Evolutionary conservation across 75 land plant genomes (phyloP), one percentile per base, ranked within the genome.

Genomic region (Larix kaempferi): DNA sequence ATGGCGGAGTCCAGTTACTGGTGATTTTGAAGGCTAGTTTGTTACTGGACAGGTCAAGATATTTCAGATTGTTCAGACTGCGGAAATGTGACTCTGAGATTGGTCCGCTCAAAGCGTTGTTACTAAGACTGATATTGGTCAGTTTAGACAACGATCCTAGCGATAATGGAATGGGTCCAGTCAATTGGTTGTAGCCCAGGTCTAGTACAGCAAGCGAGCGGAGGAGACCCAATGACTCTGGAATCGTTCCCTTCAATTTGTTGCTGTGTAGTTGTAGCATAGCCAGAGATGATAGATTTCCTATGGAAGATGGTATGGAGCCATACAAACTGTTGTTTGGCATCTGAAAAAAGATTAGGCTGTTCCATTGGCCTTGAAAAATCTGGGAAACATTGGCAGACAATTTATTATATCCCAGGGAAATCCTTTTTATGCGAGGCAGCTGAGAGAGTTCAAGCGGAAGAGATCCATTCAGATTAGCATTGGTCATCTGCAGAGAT

Each of bases 101-200:
- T 37, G n/a, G 19, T 29, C 72, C 72, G 25, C 72, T 69, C 6
- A 69, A 13, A 13, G n/a, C 39, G 33, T 69, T 69, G n/a, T 69
- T 33, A 19, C 17, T 69, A 26, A 69, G 72, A 19, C 10, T 0
- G 25, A 59, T 59, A 21, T 6, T 21, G 61, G 61, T 59, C 61
- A 59, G 8, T 59, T 59, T n/a, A 59, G 69, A 49, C 21, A 90
- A 79, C 27, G 74, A 80, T 14, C 87, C 85, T 44, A 89, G 76
- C 12, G 88, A 85, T 37, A 74, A n/a, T 21, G 92, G 92, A 17
- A 90, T 83, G 8, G 73, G 26, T 26, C 92, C 92, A 5, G 89
- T 88, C 26, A 90, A 80, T 16, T 85, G 81, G 83, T 90, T 90
- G 74, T 82, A 57, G 76, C 77, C 83, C 37, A 90, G 80, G 64